A percentile compares a stretch with the other conserved stretches of the same genome.
Conservation (phyloP, 257 asterid species). For the Marsdenia floribunda region DNA sequence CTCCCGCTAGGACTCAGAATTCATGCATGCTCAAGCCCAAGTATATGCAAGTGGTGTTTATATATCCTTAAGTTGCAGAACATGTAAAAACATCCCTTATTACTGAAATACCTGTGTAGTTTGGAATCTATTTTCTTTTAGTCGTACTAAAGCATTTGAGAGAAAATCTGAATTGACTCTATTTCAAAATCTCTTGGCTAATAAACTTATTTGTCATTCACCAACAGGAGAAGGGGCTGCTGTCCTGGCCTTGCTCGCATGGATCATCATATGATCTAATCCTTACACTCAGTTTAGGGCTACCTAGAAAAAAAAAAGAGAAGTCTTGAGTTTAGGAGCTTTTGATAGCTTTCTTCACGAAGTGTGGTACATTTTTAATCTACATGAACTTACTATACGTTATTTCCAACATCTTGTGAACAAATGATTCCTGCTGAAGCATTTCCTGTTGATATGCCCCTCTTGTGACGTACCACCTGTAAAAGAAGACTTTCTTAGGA, state of each 20-base stretch:
- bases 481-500: not conserved
- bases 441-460: not conserved
- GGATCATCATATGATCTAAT: not conserved
- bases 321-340: no score
- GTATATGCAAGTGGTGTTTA: not conserved
- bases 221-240: not conserved
- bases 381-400: not conserved
- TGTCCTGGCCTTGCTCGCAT: not conserved
- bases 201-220: not conserved
- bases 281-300: not conserved
- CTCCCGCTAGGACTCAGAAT: not conserved
- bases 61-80: not conserved
- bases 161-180: not conserved
- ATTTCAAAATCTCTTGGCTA: not conserved
- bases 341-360: not conserved
- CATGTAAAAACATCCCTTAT: not conserved
- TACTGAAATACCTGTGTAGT: not conserved
- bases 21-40: not conserved
- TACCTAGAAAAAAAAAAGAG: no score
- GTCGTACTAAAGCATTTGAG: not conserved
- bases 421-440: not conserved
- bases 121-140: not conserved
- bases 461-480: not conserved
- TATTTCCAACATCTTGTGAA: not conserved
- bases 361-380: not conserved